A percentile compares a stretch with the other conserved stretches of the same genome.
Conservation (phyloP, 2,329 filamentous ascomycete genomes). For the Pyricularia sp. region DNA sequence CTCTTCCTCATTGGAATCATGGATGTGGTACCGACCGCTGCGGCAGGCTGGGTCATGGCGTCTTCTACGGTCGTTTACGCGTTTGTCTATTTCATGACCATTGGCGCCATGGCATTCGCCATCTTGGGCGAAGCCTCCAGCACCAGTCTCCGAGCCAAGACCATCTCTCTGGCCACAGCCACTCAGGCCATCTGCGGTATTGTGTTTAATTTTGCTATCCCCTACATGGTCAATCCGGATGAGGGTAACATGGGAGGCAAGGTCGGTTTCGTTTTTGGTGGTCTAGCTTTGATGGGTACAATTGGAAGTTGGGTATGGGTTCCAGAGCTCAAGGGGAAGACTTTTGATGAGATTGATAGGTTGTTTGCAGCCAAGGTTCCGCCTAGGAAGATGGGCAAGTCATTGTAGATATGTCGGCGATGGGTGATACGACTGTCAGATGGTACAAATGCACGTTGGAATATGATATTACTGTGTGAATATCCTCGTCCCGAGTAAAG, state of each 20-base stretch:
- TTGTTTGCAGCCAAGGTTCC: conserved; percentile 4
- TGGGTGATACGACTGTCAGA: neutral
- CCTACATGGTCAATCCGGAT: conserved; percentile 26
- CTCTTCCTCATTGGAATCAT: conserved; percentile 26
- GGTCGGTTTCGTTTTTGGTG: conserved; percentile 8
- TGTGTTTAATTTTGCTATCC: conserved; percentile 24
- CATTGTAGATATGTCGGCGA: neutral
- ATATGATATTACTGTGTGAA: neutral
- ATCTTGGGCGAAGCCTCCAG: conserved; percentile 25
- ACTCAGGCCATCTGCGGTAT: conserved; percentile 25
- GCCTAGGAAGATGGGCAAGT: conserved; percentile 3
- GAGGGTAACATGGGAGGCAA: conserved; percentile 19
- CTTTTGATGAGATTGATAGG: conserved; percentile 5
- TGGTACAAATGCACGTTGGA: neutral
- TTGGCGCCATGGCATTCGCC: conserved; percentile 26
- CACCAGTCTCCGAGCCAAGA: conserved; percentile 22
- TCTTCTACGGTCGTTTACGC: conserved; percentile 23
- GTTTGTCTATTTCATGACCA: conserved; percentile 24
- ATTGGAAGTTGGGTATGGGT: conserved; percentile 2
- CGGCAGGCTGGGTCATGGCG: conserved; percentile 21
- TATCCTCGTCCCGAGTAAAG: no score
- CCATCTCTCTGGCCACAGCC: conserved; percentile 24
- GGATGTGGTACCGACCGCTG: conserved; percentile 17
- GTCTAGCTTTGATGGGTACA: conserved; percentile 1
- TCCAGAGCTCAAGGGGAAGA: conserved; percentile 5